Evolutionary conservation across 495 filamentous ascomycete species (phyloP).

Genomic region (Darksidea phi): DNA sequence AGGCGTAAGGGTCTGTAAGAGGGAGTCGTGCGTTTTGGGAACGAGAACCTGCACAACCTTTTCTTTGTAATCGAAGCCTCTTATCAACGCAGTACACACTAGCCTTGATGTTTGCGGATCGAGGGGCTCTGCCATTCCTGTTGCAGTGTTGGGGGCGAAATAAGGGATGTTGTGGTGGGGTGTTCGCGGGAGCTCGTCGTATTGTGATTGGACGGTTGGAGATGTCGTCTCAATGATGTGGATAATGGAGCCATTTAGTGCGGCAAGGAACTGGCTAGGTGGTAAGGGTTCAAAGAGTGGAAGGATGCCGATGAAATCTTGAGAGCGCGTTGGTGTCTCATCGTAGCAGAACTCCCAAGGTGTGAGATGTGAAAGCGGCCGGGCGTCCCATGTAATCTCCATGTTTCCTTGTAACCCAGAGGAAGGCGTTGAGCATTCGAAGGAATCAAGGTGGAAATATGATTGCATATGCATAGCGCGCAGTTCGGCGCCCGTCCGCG

Average conservation of each 20-base stretch:
- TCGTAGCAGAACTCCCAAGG: constrained; percentile 60
- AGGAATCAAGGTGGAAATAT: constrained; percentile 56
- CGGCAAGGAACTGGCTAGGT: constrained; percentile 4
- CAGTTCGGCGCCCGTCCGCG: constrained; percentile 66
- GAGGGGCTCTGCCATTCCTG: constrained; percentile 3
- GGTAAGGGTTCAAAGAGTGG: constrained; percentile 12
- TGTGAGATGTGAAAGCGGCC: constrained; percentile 48
- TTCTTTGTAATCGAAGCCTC: constrained; percentile 18
- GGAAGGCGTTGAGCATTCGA: neutral
- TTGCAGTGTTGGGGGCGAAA: constrained; percentile 7
- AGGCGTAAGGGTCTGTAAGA: constrained; percentile 12
- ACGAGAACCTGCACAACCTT: constrained; percentile 21
- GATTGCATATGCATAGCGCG: constrained; percentile 78
- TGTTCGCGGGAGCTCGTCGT: constrained; percentile 14
- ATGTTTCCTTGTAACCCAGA: constrained; percentile 42
- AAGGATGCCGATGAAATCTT: constrained; percentile 23
- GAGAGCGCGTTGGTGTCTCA: constrained; percentile 35
- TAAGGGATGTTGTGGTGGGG: constrained; percentile 18
- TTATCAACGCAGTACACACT: constrained; percentile 24
- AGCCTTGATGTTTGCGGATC: constrained; percentile 19
- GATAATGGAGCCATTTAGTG: constrained; percentile 23
- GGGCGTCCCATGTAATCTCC: constrained; percentile 49
- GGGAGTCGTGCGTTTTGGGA: constrained; percentile 12
- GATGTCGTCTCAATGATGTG: constrained; percentile 20
- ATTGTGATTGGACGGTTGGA: constrained; percentile 1